Conservation (phyloP, 768 basidiomycete species). For the Leccinum boreale region DNA sequence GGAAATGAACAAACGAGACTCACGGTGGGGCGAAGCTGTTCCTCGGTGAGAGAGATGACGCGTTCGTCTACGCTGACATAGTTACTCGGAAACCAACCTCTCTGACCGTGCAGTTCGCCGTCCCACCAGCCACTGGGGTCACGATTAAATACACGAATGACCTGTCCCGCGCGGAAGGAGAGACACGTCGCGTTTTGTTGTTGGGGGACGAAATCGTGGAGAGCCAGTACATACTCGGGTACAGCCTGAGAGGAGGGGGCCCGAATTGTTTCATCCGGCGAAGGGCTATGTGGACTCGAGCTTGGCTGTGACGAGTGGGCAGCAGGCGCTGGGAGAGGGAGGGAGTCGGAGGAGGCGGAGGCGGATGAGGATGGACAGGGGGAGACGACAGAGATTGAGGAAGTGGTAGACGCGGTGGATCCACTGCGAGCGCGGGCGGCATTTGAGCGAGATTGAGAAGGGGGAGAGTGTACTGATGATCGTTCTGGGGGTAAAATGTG, state of each 20-base stretch:
- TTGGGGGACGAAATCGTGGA: constrained; percentile 85
- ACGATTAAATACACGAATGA: constrained; percentile 86
- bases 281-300: constrained; percentile 40
- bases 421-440: constrained; percentile 41
- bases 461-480: constrained; percentile 10
- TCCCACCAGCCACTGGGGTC: constrained; percentile 98
- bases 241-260: constrained; percentile 24
- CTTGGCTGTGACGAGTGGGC: constrained; percentile 29
- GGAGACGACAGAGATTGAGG: constrained; percentile 54
- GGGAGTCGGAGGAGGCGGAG: constrained; percentile 50
- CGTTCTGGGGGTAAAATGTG: constrained; percentile 17
- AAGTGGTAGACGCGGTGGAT: constrained; percentile 56
- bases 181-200: constrained; percentile 77
- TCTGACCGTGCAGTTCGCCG: constrained; percentile 81
- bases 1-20: constrained; percentile 24
- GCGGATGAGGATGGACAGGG: constrained; percentile 48
- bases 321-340: constrained; percentile 35
- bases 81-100: constrained; percentile 99
- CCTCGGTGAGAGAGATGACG: constrained; percentile 49
- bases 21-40: constrained; percentile 47
- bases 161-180: constrained; percentile 84
- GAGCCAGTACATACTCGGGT: constrained; percentile 80
- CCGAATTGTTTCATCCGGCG: constrained; percentile 49
- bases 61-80: constrained; percentile 74
- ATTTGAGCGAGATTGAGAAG: constrained; percentile 12